Conservation (phyloP, 306 rosid genomes). For the Ziziphus jujuba region DNA sequence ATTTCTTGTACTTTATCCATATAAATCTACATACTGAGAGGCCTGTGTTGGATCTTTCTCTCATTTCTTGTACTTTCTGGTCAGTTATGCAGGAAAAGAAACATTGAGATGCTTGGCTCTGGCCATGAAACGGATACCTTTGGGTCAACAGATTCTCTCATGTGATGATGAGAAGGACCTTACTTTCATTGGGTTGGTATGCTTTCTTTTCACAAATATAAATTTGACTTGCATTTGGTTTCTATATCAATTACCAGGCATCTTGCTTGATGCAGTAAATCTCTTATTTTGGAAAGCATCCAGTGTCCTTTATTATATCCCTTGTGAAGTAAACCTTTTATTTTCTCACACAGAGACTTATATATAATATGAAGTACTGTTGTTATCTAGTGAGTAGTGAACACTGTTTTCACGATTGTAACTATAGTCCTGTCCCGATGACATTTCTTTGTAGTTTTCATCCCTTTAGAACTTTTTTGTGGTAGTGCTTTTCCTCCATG, state of each 20-base stretch:
- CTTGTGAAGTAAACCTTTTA: neutral
- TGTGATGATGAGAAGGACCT: constrained; percentile 83
- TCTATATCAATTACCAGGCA: constrained; percentile 12
- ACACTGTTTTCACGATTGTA: neutral
- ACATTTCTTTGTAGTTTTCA: neutral
- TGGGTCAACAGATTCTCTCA: constrained; percentile 55
- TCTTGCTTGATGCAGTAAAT: too few relatives aligned
- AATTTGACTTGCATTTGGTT: constrained; percentile 23
- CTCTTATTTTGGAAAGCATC: too few relatives aligned
- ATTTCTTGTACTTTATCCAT: constrained; percentile 20
- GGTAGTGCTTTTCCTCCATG: too few relatives aligned
- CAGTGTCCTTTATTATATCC: too few relatives aligned
- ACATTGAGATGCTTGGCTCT: constrained; percentile 94
- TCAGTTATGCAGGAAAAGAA: constrained; percentile 97
- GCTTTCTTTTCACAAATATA: constrained; percentile 58
- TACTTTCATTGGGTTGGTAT: constrained; percentile 99
- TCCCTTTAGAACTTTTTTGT: too few relatives aligned
- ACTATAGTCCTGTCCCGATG: neutral
- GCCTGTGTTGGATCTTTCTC: neutral
- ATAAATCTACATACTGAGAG: neutral
- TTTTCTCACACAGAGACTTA: neutral
- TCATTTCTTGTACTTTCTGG: constrained; percentile 29
- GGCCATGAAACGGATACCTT: constrained; percentile 87
- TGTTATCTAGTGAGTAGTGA: neutral
- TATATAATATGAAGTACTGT: neutral